These are phyloP conservation scores for Candida yuanshanica DNA, from an alignment of 805 yeast species.

Conservation along the genomic window DNA sequence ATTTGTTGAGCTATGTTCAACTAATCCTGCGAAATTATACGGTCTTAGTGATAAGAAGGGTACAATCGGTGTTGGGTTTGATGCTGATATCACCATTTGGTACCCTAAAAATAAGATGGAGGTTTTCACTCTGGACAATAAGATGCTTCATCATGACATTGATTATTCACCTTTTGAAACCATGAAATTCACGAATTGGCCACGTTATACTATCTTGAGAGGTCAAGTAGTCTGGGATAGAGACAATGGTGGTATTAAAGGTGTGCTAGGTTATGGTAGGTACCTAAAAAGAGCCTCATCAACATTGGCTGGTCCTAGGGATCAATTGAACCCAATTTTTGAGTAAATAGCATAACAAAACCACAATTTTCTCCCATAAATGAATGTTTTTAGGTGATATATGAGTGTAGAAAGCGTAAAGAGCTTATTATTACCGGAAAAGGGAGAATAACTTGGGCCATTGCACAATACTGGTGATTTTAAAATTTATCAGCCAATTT, in stretches of 20 bases:
- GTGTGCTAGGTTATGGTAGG: slow-evolving; percentile 18
- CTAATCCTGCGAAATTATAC: slow-evolving; percentile 42
- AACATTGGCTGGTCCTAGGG: slow-evolving; percentile 18
- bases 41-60: slow-evolving; percentile 39
- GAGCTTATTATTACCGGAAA: no score
- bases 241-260: slow-evolving; percentile 19
- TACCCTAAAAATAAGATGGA: slow-evolving; percentile 32
- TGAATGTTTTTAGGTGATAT: no score
- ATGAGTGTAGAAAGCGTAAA: no score
- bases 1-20: slow-evolving; percentile 39
- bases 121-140: slow-evolving; percentile 24
- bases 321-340: slow-evolving; percentile 20
- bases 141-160: slow-evolving; percentile 30
- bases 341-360: no score
- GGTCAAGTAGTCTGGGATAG: slow-evolving; percentile 31
- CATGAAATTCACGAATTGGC: slow-evolving; percentile 38
- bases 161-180: slow-evolving; percentile 38
- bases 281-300: slow-evolving; percentile 25
- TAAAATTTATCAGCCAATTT: no score
- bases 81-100: slow-evolving; percentile 46
- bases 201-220: slow-evolving; percentile 37
- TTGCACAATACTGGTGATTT: no score
- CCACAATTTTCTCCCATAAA: no score
- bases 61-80: slow-evolving; percentile 38
- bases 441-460: no score